A percentile compares a stretch with the other conserved stretches of the same genome.
Conservation (phyloP, 257 asterid species). For the Penstemon newberryi region DNA sequence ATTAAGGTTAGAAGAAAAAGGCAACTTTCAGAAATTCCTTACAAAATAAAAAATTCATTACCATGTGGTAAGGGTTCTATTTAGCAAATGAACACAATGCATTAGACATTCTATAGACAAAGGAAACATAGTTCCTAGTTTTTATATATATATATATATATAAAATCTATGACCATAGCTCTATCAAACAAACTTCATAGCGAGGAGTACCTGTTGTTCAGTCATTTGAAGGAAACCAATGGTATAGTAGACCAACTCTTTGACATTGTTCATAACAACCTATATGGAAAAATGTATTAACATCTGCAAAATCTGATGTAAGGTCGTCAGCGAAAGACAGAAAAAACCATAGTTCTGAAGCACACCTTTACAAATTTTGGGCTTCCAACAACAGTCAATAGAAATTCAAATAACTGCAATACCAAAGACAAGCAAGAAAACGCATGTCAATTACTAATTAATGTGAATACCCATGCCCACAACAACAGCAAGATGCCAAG, state of each 20-base stretch:
- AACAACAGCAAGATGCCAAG: conserved; percentile 9
- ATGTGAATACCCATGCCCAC: conserved; percentile 8
- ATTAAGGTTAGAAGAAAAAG: neutral
- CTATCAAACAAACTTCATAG: conserved; percentile 6
- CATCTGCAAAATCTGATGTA: conserved; percentile 15
- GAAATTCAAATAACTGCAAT: conserved; percentile 81
- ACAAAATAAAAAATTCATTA: conserved; percentile 1
- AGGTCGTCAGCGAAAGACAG: conserved; percentile 20
- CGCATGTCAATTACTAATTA: conserved; percentile 20
- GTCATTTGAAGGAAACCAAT: conserved; percentile 92
- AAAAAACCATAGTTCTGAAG: conserved; percentile 24
- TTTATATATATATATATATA: too few relatives aligned
- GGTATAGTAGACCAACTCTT: conserved; percentile 81
- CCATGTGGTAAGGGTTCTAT: conserved; percentile 12
- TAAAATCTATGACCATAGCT: neutral
- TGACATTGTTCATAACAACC: conserved; percentile 68
- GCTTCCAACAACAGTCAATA: conserved; percentile 82
- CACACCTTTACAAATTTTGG: conserved; percentile 71
- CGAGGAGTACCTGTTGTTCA: conserved; percentile 77
- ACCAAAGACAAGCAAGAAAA: conserved; percentile 30
- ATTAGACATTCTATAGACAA: neutral
- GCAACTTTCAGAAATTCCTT: neutral
- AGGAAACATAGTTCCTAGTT: too few relatives aligned
- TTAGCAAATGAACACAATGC: conserved; percentile 7
- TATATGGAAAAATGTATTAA: conserved; percentile 30